Evolutionary conservation across 2,329 filamentous ascomycete genomes (phyloP).

Genomic region (Penicillium sp.): DNA sequence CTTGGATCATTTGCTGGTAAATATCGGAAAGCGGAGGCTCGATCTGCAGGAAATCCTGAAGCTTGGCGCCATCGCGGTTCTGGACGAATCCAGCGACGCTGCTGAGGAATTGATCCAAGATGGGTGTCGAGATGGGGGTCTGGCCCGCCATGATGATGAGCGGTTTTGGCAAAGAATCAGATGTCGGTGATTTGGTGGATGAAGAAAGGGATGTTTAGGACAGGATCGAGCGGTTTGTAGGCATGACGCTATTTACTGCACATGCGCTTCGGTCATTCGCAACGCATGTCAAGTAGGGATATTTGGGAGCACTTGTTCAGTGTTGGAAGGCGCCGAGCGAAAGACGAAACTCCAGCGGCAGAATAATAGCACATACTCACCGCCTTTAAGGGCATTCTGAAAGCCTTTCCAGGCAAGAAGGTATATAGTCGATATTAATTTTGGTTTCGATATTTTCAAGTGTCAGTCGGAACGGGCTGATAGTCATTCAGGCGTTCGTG

Average conservation of each 20-base stretch:
- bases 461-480: no score
- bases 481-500: no score
- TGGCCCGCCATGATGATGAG: conserved; percentile 22
- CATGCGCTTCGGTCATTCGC: not conserved
- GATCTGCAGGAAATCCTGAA: conserved; percentile 70
- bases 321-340: not conserved
- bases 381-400: not conserved
- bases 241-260: not conserved
- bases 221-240: not conserved
- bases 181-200: not conserved
- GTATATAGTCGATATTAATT: not conserved
- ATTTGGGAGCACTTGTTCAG: not conserved
- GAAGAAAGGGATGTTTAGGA: not conserved
- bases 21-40: conserved; percentile 67
- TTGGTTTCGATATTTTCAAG: no score
- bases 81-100: conserved; percentile 63
- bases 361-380: not conserved
- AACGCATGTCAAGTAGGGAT: not conserved
- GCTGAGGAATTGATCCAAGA: conserved; percentile 66
- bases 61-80: conserved; percentile 60
- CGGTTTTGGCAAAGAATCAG: not conserved
- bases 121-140: conserved; percentile 67
- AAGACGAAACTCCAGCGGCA: not conserved
- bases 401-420: not conserved
- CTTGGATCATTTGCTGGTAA: conserved; percentile 66